Base-by-base conservation (phyloP, 352 stramenopile species). In the Phytophthora crassamura region DNA sequence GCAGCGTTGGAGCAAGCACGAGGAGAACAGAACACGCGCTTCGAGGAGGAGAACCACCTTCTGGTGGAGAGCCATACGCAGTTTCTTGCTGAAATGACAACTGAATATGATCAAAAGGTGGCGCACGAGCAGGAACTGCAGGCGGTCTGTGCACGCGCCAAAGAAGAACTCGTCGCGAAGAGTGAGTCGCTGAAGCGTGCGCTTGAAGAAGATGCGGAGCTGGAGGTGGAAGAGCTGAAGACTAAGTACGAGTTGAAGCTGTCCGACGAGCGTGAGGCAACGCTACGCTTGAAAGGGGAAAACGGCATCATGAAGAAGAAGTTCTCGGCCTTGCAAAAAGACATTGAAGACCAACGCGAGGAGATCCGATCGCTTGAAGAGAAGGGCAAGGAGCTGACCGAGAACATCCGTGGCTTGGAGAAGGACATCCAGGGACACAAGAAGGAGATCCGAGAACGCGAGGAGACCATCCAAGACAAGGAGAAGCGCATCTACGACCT, bases 261-360 rank as follows among this genome's bases (percentile, higher is more conserved):
- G 25, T 75, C 89, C 16, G 86, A 90, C 25, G 90, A 98, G 47
- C 79, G 90, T 0, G 90, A 98, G 65, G 89, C 91, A 4, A 98
- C 91, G 16, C 70, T 98, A 46, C 89, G 91, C 3, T 88, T 97
- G n/a, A 98, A 98, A 69, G 92, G 93, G 14, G 95, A 98, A 66
- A 98, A 98, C 55, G 94, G 93, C 6, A 98, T 98, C 67, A 98
- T 98, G 92, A 97, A 96, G 69, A 98, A 98, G 68, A 98, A 98
- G 65, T 98, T 98, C 45, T 95, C 83, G 5, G 86, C 96, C 8
- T 59, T 98, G 25, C 85, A 95, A 42, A 97, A 98, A 39, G 92
- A 98, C 20, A 98, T 98, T 52, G 95, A 98, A 55, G 90, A 98
- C 34, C 95, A 98, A 61, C 93, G 94, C 48, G 95, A 98, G 56